Percentiles rank a stretch among this genome's conserved stretches.
Evolutionary conservation across 1,284 basidiomycete species (phyloP).

Genomic region (Pseudozyma tsukubaensis): DNA sequence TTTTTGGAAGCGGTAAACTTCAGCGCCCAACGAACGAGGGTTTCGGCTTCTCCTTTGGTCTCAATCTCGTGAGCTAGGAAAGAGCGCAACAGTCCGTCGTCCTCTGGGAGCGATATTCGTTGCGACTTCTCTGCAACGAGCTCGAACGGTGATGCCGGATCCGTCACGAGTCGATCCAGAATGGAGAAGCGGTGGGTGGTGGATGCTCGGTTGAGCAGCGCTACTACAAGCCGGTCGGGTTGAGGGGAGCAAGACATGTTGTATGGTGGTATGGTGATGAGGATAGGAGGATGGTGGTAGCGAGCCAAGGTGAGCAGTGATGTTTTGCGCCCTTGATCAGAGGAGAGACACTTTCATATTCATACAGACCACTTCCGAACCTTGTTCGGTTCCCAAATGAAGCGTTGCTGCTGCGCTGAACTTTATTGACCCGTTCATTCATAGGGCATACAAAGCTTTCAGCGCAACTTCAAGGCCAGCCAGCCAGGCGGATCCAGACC

Average conservation of each 20-base stretch:
- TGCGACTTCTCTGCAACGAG: conserved; percentile 41
- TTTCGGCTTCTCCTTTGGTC: conserved; percentile 26
- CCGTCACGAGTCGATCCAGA: conserved; percentile 10
- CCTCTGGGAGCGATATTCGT: conserved; percentile 27
- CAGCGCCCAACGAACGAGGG: conserved; percentile 33
- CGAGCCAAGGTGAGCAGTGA: background rate
- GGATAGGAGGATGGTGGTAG: conserved; percentile 4
- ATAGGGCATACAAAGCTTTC: conserved; percentile 1
- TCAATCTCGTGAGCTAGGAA: conserved; percentile 44
- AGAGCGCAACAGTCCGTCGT: conserved; percentile 46
- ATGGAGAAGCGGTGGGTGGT: conserved; percentile 21
- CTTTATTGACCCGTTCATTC: background rate
- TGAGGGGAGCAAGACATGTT: conserved; percentile 3
- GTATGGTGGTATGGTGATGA: background rate
- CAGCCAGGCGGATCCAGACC: background rate
- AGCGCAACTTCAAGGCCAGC: background rate
- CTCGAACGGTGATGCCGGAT: conserved; percentile 22
- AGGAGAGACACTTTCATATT: background rate
- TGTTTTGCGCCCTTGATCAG: background rate
- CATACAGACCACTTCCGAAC: background rate
- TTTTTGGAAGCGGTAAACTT: conserved; percentile 37
- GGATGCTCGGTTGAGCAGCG: conserved; percentile 33
- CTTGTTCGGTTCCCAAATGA: conserved; percentile 7
- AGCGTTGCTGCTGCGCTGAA: conserved; percentile 9
- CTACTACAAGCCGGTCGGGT: conserved; percentile 7